phyloP scores from a whole-genome alignment of 441 rosid genomes.

The Aquilaria agallochum region DNA sequence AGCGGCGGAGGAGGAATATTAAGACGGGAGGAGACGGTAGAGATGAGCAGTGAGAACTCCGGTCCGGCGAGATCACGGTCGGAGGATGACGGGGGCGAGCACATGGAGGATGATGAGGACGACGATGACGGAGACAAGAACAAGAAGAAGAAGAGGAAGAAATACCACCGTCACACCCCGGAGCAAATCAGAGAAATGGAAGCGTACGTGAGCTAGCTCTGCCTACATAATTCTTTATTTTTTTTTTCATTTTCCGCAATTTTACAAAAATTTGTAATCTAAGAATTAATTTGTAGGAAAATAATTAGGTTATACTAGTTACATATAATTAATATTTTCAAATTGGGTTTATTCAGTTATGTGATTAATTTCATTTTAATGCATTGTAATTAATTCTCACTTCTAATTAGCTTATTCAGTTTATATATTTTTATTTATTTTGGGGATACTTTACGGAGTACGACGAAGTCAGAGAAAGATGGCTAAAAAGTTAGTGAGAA shows the following conservation, averaged over 20 bases:
- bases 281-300: neutral
- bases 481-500: conserved; percentile 15
- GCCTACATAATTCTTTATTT: neutral
- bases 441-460: neutral
- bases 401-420: neutral
- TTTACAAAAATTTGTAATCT: neutral
- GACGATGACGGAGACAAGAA: conserved; percentile 33
- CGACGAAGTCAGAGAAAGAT: neutral
- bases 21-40: conserved; percentile 66
- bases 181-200: conserved; percentile 98
- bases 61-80: conserved; percentile 87
- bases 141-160: conserved; percentile 91
- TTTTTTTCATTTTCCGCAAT: neutral
- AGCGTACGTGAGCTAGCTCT: conserved; percentile 42
- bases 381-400: neutral
- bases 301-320: neutral
- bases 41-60: conserved; percentile 93
- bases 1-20: conserved; percentile 45
- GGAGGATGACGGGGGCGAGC: conserved; percentile 70
- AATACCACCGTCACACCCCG: conserved; percentile 91
- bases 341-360: neutral
- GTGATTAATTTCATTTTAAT: neutral
- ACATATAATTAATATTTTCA: neutral
- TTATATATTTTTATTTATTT: neutral
- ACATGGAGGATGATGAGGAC: conserved; percentile 44